Conservation (phyloP, 176 grass and related monocot species). For the Ananas comosus region DNA sequence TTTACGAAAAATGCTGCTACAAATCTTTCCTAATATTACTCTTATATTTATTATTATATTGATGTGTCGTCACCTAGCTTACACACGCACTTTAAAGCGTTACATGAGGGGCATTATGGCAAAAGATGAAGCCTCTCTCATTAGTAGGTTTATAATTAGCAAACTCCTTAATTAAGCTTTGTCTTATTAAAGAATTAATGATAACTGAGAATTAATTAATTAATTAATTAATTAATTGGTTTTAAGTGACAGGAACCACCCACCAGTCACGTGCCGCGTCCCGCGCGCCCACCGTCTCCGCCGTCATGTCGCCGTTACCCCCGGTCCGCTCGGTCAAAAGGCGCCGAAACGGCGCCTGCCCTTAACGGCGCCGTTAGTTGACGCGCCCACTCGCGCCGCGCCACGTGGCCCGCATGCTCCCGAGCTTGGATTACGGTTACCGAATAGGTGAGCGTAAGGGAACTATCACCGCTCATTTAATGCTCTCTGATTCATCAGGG, state of each 20-base stretch:
- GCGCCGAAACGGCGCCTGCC: neutral
- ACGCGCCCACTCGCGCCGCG: neutral
- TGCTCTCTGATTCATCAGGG: too few relatives aligned
- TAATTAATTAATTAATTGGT: neutral
- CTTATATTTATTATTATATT: too few relatives aligned
- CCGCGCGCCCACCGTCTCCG: neutral
- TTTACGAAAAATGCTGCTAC: too few relatives aligned
- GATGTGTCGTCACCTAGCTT: too few relatives aligned
- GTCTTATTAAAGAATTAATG: too few relatives aligned
- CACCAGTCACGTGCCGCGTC: constrained; percentile 14
- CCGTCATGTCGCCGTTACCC: neutral
- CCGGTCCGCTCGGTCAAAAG: neutral
- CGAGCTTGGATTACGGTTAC: neutral
- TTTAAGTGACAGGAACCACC: neutral
- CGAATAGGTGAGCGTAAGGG: neutral
- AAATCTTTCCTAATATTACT: too few relatives aligned
- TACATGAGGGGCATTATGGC: too few relatives aligned
- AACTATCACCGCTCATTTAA: neutral
- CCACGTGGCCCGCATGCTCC: neutral
- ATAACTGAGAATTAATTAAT: neutral
- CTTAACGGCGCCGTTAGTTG: constrained; percentile 21
- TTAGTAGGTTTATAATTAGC: too few relatives aligned
- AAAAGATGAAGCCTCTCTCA: too few relatives aligned
- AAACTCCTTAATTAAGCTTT: neutral
- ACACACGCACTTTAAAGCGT: too few relatives aligned